Evolutionary conservation across 192 early-diverging fungal species (phyloP).

Genomic region (Spizellomyces punctatus): DNA sequence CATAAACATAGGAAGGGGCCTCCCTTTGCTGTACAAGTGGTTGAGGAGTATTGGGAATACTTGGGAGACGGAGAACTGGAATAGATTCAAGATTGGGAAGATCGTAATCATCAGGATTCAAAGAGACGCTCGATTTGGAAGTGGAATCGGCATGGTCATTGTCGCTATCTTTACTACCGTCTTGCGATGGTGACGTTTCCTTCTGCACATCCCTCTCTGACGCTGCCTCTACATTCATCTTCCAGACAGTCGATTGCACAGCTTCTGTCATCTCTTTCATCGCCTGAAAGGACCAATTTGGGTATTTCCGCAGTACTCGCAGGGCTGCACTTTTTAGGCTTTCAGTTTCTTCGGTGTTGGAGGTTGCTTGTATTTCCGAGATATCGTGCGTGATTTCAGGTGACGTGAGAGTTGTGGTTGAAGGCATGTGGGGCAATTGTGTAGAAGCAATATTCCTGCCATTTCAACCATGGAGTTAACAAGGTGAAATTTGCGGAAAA

Average conservation of each 20-base stretch:
- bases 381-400: no score
- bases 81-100: background rate
- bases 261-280: background rate
- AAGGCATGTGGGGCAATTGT: no score
- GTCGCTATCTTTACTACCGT: background rate
- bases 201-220: background rate
- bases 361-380: no score
- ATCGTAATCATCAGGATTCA: slow-evolving; percentile 1
- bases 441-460: no score
- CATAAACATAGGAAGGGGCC: no score
- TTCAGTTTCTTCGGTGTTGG: no score
- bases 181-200: background rate
- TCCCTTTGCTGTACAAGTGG: no score
- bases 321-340: background rate
- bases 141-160: background rate
- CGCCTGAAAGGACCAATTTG: background rate
- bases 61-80: no score
- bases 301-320: background rate
- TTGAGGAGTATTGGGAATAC: no score
- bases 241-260: background rate
- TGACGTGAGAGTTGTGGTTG: no score
- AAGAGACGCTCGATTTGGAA: background rate
- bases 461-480: no score
- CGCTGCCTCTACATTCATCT: background rate
- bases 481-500: no score